Evolutionary conservation across 441 rosid species (phyloP).

Genomic region (Syzygium syzygioides): DNA sequence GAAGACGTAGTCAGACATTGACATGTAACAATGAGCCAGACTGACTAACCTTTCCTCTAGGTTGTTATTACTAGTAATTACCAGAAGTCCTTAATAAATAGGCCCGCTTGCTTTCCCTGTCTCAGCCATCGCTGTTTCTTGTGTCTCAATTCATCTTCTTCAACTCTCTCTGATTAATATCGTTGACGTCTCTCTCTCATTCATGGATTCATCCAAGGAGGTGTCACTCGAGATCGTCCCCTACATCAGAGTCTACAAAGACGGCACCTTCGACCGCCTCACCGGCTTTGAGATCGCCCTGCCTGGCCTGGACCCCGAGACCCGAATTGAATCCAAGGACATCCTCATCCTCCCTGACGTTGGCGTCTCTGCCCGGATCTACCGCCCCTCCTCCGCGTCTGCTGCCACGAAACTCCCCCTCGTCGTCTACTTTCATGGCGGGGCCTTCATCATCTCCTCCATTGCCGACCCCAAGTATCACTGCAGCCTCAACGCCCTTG

Average conservation of each 20-base stretch:
- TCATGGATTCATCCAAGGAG: constrained; percentile 17
- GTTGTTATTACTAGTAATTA: neutral
- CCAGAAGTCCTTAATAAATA: neutral
- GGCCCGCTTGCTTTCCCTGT: neutral
- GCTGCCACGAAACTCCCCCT: constrained; percentile 46
- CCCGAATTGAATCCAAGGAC: constrained; percentile 59
- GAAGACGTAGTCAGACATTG: neutral
- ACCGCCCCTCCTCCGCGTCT: constrained; percentile 29
- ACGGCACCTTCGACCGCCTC: constrained; percentile 50
- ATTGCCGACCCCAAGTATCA: constrained; percentile 56
- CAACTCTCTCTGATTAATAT: neutral
- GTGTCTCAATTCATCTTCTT: neutral
- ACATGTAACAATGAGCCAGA: neutral
- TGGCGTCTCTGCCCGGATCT: constrained; percentile 45
- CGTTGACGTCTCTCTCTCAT: neutral
- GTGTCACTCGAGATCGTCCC: constrained; percentile 51
- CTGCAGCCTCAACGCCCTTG: constrained; percentile 45
- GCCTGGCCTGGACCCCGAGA: constrained; percentile 51
- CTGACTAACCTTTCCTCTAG: neutral
- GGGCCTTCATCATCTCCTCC: constrained; percentile 59
- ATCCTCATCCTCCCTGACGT: constrained; percentile 35
- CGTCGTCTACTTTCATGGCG: constrained; percentile 70
- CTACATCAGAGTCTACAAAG: constrained; percentile 45
- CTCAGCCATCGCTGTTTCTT: neutral
- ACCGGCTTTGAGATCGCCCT: constrained; percentile 42